A percentile compares a stretch with the other conserved stretches of the same genome.
These are phyloP conservation scores for Lichtheimia hyalospora DNA, from an alignment of 371 early-diverging fungal genomes.

Conservation along the genomic window DNA sequence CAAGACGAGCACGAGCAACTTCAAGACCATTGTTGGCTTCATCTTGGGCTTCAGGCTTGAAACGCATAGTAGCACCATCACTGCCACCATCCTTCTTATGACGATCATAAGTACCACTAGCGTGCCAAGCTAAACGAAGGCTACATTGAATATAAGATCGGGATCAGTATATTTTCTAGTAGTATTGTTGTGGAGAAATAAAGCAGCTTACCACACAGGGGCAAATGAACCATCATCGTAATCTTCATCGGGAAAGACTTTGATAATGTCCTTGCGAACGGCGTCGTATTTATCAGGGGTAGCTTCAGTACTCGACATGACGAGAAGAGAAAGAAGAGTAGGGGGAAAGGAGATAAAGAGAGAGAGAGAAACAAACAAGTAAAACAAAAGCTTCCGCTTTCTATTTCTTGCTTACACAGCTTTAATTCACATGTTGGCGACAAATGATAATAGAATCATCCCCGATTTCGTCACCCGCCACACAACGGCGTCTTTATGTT, in stretches of 20 bases:
- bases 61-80: constrained; percentile 82
- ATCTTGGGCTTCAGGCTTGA: constrained; percentile 63
- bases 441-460: neutral
- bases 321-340: constrained; percentile 16
- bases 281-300: constrained; percentile 48
- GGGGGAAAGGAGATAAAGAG: constrained; percentile 5
- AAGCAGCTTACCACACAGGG: constrained; percentile 66
- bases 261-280: constrained; percentile 60
- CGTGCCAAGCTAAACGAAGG: constrained; percentile 86
- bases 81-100: constrained; percentile 74
- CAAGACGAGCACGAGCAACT: constrained; percentile 69
- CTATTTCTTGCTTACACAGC: constrained; percentile 19
- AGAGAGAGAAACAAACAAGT: constrained; percentile 3
- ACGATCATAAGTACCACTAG: constrained; percentile 79
- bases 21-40: constrained; percentile 84
- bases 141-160: constrained; percentile 22
- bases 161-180: too few relatives aligned
- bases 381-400: neutral
- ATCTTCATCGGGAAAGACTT: constrained; percentile 57
- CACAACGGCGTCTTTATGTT: neutral
- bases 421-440: constrained; percentile 19
- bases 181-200: too few relatives aligned
- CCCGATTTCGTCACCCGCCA: constrained; percentile 15
- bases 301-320: constrained; percentile 44
- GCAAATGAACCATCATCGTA: constrained; percentile 88